phyloP scores from a whole-genome alignment of 805 yeast species.

The Ascoidea rubescens region DNA sequence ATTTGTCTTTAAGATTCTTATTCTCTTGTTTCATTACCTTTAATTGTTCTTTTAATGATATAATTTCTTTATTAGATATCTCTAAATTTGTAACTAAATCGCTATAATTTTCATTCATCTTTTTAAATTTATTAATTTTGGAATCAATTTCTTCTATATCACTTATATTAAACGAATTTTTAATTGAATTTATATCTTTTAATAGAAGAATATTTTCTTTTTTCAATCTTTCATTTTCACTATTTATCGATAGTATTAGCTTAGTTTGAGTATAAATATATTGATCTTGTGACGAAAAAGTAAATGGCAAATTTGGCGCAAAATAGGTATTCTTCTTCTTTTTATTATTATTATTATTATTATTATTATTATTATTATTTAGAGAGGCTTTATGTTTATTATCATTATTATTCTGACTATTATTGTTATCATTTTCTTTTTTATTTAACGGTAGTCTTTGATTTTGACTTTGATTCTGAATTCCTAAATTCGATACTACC shows the following conservation, averaged over 20 bases:
- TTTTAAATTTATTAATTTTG: slow-evolving; percentile 45
- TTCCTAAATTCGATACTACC: too few relatives aligned
- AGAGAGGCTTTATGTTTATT: background rate
- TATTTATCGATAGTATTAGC: background rate
- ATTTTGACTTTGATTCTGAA: too few relatives aligned
- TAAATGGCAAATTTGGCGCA: background rate
- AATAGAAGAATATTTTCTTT: too few relatives aligned
- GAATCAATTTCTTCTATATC: slow-evolving; percentile 44
- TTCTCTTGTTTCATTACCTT: too few relatives aligned
- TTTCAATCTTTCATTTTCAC: too few relatives aligned
- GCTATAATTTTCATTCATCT: slow-evolving; percentile 26
- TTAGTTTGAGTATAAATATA: background rate
- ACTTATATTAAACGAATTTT: background rate
- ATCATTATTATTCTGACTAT: background rate
- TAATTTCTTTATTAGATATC: too few relatives aligned
- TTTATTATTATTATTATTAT: too few relatives aligned
- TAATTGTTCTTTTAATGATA: too few relatives aligned
- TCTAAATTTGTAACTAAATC: too few relatives aligned
- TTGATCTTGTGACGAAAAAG: background rate
- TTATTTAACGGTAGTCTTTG: background rate
- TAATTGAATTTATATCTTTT: background rate
- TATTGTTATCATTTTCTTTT: background rate
- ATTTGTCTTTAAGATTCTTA: too few relatives aligned
- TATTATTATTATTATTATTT: too few relatives aligned
- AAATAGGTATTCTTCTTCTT: background rate